Evolutionary conservation across 2,329 filamentous ascomycete genomes (phyloP), one percentile per base, ranked within the genome.

Genomic region (Delphinella strobiligena): DNA sequence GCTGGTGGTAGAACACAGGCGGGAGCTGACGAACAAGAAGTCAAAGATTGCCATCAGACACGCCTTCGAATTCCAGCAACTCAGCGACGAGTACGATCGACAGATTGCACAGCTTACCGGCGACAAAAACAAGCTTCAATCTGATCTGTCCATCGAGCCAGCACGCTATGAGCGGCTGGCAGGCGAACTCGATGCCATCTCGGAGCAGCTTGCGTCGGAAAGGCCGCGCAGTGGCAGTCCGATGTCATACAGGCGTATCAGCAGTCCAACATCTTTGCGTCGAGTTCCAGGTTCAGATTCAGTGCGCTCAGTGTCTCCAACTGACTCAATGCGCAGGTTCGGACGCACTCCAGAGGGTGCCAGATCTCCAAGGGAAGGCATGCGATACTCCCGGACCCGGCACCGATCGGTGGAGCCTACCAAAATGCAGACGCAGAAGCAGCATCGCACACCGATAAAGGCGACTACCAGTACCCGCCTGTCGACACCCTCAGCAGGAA

Each of bases 11-110:
- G 51, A 58, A n/a, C 54, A 57, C 45, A 50, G 54, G 40, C 47
- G 49, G 12, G 47, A 51, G 5, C 49, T 61, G 31, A 50, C 54
- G 2, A 56, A 55, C 34, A 45, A 50, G 11, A 58, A 54, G 44
- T 59, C 56, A 3, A 54, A 60, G 33, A 59, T 61, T 31, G 54
- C 53, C 4, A 38, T 57, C 30, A 52, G 50, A 48, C 56, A 61
- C 38, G 55, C 55, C 5, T 49, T 51, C 27, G 47, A 56, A 14
- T 58, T 58, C 44, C 53, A 54, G 19, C 42, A 38, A 3, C 45
- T 60, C 7, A 58, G 53, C 4, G 46, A 51, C 31, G 55, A 60
- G 32, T 60, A 59, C 38, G 55, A 61, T 37, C 47, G 47, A 10
- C 49, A 51, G 19, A 49, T 60, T 11, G 50, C 47, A 4, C 49